phyloP scores from a whole-genome alignment of 805 yeast genomes.

The Nakazawaea wickerhamii region DNA sequence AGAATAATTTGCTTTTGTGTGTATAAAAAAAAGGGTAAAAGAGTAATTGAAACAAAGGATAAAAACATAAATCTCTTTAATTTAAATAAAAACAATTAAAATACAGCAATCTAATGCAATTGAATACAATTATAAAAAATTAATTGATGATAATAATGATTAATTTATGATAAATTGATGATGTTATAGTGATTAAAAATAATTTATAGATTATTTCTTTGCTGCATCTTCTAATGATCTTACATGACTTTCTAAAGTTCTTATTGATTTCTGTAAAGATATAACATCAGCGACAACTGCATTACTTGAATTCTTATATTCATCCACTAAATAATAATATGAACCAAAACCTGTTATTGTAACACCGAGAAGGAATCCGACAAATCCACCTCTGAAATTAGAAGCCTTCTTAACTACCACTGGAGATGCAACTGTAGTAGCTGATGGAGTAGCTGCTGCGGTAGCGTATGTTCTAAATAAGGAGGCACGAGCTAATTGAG shows the following conservation, averaged over 20 bases:
- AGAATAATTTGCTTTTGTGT: too few relatives aligned
- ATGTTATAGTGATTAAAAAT: too few relatives aligned
- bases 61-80: too few relatives aligned
- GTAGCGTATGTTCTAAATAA: conserved; percentile 1
- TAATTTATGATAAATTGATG: too few relatives aligned
- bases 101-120: too few relatives aligned
- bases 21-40: too few relatives aligned
- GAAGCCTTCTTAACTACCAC: conserved; percentile 19
- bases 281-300: conserved; percentile 73
- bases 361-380: conserved; percentile 78
- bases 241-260: conserved; percentile 64
- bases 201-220: conserved; percentile 24
- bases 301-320: conserved; percentile 66
- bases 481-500: conserved; percentile 6
- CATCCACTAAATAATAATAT: conserved; percentile 73
- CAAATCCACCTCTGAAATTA: conserved; percentile 39
- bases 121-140: too few relatives aligned
- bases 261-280: conserved; percentile 61
- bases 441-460: background rate
- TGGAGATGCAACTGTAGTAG: conserved; percentile 5
- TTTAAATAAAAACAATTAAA: too few relatives aligned
- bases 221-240: conserved; percentile 46
- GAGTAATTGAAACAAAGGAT: too few relatives aligned
- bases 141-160: too few relatives aligned
- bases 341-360: conserved; percentile 69